Evolutionary conservation across 352 stramenopile species (phyloP), one percentile per base, ranked within the genome.

Genomic region (Plasmopara viticola): DNA sequence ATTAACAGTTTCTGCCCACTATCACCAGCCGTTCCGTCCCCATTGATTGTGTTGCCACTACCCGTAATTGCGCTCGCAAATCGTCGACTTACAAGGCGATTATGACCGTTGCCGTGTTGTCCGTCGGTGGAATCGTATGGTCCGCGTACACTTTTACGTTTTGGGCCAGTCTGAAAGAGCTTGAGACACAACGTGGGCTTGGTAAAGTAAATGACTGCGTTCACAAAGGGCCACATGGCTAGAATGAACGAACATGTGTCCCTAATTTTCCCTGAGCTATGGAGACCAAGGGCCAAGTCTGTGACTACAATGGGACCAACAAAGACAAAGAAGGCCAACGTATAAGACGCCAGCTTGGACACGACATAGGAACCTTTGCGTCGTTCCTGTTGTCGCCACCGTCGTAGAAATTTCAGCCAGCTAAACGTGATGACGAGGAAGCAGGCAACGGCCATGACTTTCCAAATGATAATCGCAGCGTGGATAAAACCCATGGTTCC

Each of bases 141-240:
- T 28, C 58, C 66, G 17, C 54, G 52, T 25, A 33, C 34, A 9
- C 48, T 45, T 33, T 41, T 41, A 8, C 56, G 55, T 30, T 34
- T 73, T 25, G 56, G 34, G 30, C 60, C 66, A 2, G 52, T 46
- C 53, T 74, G 68, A 51, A 90, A 86, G 34, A 78, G 64, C 15
- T 69, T 69, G 8, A 88, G 50, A 54, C 69, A 88, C 15, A 82
- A 54, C 15, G 76, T 71, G 0, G 78, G 74, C 52, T 80, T 81
- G 15, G 76, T 87, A 51, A 91, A 60, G 49, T 83, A 89, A 52
- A 89, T 82, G 30, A 86, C 58, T 12, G 77, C 81, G 52, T 90
- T 94, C 14, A 78, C 79, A 7, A 75, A 84, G 0, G 83, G 83
- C 83, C 83, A 94, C 41, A 94, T 66, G 46, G 82, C 79, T 34